A percentile compares a stretch with the other conserved stretches of the same genome.
phyloP scores from a whole-genome alignment of 1,284 basidiomycete genomes.

The Moesziomyces globuligerus region DNA sequence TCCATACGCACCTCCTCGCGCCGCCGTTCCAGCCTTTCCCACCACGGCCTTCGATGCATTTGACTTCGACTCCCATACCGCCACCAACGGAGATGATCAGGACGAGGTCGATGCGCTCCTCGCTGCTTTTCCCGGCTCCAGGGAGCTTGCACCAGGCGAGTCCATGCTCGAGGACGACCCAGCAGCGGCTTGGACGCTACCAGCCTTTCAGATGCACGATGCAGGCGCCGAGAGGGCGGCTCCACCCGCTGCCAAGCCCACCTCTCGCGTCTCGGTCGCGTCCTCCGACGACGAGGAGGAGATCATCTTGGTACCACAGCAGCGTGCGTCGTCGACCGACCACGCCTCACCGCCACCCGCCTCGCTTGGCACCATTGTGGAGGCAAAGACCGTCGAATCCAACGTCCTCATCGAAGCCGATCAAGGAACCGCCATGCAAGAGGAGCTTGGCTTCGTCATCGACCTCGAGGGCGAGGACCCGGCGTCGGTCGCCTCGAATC shows the following conservation, averaged over 20 bases:
- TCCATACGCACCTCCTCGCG: slow-evolving; percentile 21
- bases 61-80: slow-evolving; percentile 8
- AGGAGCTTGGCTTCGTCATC: slow-evolving; percentile 31
- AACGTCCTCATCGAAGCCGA: slow-evolving; percentile 6
- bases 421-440: slow-evolving; percentile 9
- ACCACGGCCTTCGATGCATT: slow-evolving; percentile 8
- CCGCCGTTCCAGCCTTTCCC: slow-evolving; percentile 8
- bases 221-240: background rate
- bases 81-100: slow-evolving; percentile 12
- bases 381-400: slow-evolving; percentile 12
- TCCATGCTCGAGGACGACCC: slow-evolving; percentile 36
- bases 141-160: slow-evolving; percentile 38
- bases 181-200: slow-evolving; percentile 17
- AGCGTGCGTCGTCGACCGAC: background rate
- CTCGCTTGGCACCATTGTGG: background rate
- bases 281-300: slow-evolving; percentile 33
- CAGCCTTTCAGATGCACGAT: slow-evolving; percentile 28
- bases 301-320: slow-evolving; percentile 26
- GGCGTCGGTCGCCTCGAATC: background rate
- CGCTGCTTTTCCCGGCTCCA: slow-evolving; percentile 48
- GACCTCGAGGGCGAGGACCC: slow-evolving; percentile 45
- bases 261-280: slow-evolving; percentile 8
- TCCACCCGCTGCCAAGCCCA: background rate
- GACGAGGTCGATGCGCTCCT: slow-evolving; percentile 49
- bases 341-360: background rate